These are phyloP conservation scores for Firmiana major DNA, from an alignment of 345 rosid species.

Conservation along the genomic window DNA sequence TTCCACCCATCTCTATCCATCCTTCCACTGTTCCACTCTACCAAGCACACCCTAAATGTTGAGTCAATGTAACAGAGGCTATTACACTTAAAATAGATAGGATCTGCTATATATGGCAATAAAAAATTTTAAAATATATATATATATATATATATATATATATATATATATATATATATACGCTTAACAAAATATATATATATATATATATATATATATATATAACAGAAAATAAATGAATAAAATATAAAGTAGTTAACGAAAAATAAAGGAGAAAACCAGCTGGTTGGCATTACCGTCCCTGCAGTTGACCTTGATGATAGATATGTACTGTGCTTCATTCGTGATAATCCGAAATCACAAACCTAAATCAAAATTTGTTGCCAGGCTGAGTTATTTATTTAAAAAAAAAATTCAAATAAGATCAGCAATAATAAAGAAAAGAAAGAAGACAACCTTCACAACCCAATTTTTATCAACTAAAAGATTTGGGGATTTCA, in stretches of 20 bases:
- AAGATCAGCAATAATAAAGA: neutral
- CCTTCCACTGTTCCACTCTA: too few species aligned
- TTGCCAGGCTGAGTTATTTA: neutral
- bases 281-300: constrained; percentile 49
- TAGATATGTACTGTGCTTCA: constrained; percentile 91
- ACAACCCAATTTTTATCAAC: constrained; percentile 97
- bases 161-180: too few species aligned
- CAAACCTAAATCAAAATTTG: constrained; percentile 53
- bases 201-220: too few species aligned
- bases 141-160: too few species aligned
- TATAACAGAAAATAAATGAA: neutral
- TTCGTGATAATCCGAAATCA: constrained; percentile 88
- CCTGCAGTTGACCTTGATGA: constrained; percentile 95
- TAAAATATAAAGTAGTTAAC: neutral
- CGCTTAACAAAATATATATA: too few species aligned
- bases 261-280: neutral
- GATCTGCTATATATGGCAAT: neutral
- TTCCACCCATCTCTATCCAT: too few species aligned
- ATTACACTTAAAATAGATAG: neutral
- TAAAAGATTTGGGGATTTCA: constrained; percentile 90
- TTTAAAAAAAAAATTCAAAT: constrained; percentile 7
- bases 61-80: neutral
- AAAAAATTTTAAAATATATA: neutral
- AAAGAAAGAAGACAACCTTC: constrained; percentile 45
- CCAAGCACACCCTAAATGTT: too few species aligned